Base-by-base conservation (phyloP, 495 filamentous ascomycete species). In the Friedmanniomyces endolithicus region DNA sequence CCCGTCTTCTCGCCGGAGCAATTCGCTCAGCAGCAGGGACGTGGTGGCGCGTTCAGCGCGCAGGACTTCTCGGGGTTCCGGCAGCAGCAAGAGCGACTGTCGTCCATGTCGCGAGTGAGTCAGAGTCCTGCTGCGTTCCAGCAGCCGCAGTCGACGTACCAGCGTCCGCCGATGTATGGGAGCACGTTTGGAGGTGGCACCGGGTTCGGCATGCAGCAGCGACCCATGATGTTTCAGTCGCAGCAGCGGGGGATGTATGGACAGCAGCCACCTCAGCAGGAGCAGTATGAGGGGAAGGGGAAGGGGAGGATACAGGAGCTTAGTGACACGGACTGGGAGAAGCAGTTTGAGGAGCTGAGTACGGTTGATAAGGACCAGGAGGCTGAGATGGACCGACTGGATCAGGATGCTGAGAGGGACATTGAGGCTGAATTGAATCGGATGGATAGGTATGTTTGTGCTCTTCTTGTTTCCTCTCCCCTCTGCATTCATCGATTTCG, bases 261-360 rank as follows among this genome's bases (percentile, higher is more conserved):
- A 9, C 52, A 78, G 59, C 76, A 77, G 53, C 77, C 77, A 47
- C 76, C 77, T 52, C 77, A 77, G 48, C 74, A 76, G 44, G 76
- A 73, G 63, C 69, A 80, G 58, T 84, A 73, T 33, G 44, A 57
- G 35, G 58, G 77, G 25, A 96, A 97, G 70, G 90, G 89, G 33
- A 96, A 95, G 68, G 85, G 78, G 3, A 82, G 88, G 61, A 83
- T 98, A 72, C 80, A 95, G 3, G 94, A 97, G 72, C 78, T 97
- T 24, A 87, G 95, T 64, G 89, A 97, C 56, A 76, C 82, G 61
- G 83, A 92, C 55, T 99, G 94, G 92, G 92, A 97, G 71, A 84
- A 85, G 56, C 89, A 97, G 65, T 99, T 99, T 65, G 82, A 84
- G 43, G 79, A 90, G 71, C 82, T 97, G 67, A 88, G 92, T 70